Evolutionary conservation across 176 grass and related monocot species (phyloP), one percentile per base, ranked within the genome.

Genomic region (Tillandsia fasciculata): DNA sequence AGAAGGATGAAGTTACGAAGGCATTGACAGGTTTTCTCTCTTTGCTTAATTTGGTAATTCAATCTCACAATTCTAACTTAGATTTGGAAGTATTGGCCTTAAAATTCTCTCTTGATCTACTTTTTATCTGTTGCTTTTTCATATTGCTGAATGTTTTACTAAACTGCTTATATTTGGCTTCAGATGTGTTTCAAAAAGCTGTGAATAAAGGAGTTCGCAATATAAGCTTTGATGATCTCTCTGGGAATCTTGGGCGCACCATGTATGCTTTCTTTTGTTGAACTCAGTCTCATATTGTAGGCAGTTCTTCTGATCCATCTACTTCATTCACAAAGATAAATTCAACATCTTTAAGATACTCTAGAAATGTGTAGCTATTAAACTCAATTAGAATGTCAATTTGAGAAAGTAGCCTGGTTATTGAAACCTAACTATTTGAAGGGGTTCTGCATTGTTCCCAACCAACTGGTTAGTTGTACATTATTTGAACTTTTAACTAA

Each of bases 111-210:
- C 4, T 18, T n/a, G 3, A 61, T 20, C 56, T 61, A 23, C 22
- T 61, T 61, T 61, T 7, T 61, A 23, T 20, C 15, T 15, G 15
- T 18, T 61, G 22, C 56, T 61, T 61, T 15, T 61, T 18, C 56
- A 18, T 61, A 23, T 61, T 8, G 22, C 17, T 18, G 15, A 61
- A 22, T 18, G 7, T 8, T 61, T 61, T 8, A 7, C 1, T 61
- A 18, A 61, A 61, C 22, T 61, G 13, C 72, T 49, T 12, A 70
- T 74, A 77, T 88, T 80, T 77, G 17, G 26, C 71, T 29, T 51
- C 74, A 96, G 93, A 85, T 67, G 93, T 96, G 68, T 96, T 96
- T 80, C 83, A 96, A 76, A 90, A 91, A 87, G 93, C 93, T 87
- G 89, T 96, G 33, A 89, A 92, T 67, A 89, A 72, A 89, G 92